These are phyloP conservation scores for Cucurbita ficifolia DNA, from an alignment of 306 rosid species.

Conservation along the genomic window DNA sequence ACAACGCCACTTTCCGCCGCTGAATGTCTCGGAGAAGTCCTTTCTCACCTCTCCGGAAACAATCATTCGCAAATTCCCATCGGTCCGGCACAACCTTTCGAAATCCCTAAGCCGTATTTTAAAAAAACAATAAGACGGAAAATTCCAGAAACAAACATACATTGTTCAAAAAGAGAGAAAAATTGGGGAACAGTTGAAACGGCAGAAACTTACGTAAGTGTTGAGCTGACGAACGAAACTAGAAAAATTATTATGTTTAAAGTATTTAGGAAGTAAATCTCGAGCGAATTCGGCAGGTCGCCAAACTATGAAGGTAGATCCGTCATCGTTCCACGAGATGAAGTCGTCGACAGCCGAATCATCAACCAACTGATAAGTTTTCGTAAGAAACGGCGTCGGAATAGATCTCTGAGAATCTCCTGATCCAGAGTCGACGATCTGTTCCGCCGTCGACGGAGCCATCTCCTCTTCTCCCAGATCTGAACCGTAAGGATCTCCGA, in stretches of 20 bases:
- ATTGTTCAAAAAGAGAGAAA: not conserved
- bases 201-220: constrained; percentile 47
- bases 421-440: constrained; percentile 46
- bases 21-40: constrained; percentile 72
- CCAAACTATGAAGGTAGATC: constrained; percentile 78
- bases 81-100: constrained; percentile 94
- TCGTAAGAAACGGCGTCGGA: constrained; percentile 84
- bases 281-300: constrained; percentile 92
- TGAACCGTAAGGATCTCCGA: constrained; percentile 1
- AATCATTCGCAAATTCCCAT: constrained; percentile 88
- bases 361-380: constrained; percentile 74
- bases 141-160: not conserved
- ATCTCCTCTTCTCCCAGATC: constrained; percentile 41
- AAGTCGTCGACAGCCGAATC: constrained; percentile 69
- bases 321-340: constrained; percentile 87
- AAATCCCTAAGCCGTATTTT: constrained; percentile 46
- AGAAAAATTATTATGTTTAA: constrained; percentile 87
- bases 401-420: constrained; percentile 63
- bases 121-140: not conserved
- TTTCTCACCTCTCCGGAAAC: constrained; percentile 65
- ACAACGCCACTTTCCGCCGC: constrained; percentile 53
- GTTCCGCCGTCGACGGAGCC: constrained; percentile 61
- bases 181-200: not conserved
- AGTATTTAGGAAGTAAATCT: constrained; percentile 84
- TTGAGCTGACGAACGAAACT: constrained; percentile 97